Evolutionary conservation across 306 rosid genomes (phyloP).

Genomic region (Cyclanthera cordifolia): DNA sequence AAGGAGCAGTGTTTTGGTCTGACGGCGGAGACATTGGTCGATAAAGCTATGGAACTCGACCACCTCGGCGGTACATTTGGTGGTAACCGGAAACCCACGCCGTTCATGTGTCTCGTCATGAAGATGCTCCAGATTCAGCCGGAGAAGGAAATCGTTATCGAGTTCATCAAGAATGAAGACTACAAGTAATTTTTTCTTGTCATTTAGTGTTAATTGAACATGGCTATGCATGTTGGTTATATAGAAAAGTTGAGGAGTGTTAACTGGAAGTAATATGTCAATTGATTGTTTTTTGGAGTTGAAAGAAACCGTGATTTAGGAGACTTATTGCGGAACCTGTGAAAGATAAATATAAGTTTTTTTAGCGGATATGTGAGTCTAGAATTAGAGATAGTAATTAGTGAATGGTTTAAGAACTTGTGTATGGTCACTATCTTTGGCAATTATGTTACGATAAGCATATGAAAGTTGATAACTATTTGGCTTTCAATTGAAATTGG

Average conservation of each 20-base stretch:
- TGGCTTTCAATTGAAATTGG: neutral
- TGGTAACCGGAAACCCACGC: constrained; percentile 86
- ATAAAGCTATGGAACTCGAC: constrained; percentile 96
- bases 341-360: neutral
- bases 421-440: neutral
- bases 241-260: neutral
- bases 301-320: neutral
- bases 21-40: constrained; percentile 91
- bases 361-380: neutral
- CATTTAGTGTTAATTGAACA: neutral
- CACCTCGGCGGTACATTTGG: constrained; percentile 90
- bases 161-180: constrained; percentile 85
- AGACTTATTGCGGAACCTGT: neutral
- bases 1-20: constrained; percentile 96
- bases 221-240: neutral
- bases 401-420: neutral
- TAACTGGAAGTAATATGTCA: neutral
- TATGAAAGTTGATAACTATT: neutral
- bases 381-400: neutral
- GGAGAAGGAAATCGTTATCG: constrained; percentile 92
- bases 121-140: constrained; percentile 99
- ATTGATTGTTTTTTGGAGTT: neutral
- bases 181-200: constrained; percentile 43
- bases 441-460: neutral
- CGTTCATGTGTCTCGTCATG: constrained; percentile 90